Base-by-base conservation (phyloP, 305 asterid species). In the Fraxinus nigra region DNA sequence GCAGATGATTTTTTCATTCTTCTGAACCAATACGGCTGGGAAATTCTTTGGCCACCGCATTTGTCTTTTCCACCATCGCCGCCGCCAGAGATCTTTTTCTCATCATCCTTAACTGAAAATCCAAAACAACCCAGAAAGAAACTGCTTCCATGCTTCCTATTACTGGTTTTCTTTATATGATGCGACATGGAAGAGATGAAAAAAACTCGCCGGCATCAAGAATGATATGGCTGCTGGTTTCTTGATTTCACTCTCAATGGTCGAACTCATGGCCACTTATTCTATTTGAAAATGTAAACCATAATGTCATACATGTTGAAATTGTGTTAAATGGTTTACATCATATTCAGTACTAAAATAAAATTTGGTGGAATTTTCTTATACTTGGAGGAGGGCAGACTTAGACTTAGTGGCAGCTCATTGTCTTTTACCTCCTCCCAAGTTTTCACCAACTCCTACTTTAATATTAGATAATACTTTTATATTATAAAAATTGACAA, bases 81-180 rank as follows among this genome's bases (percentile, higher is more conserved):
- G 56, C 24, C 1, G 3, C 24, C 63, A 10, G 81, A 61, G 26
- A 83, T 78, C 46, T 56, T 34, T 65, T 77, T 77, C 34, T 56
- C 35, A 28, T 54, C 43, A 84, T 76, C 24, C 34, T 10, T 18
- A 51, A 11, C 30, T 40, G 82, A 43, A 56, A 76, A 72, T 78
- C 86, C 84, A 78, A 86, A 88, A 81, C 86, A 86, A 35, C 85
- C 80, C 35, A 72, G 67, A 35, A 88, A 81, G 38, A 61, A 79
- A 78, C 78, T 78, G 43, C 48, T 37, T 74, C 56, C 76, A 40
- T 80, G 75, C 77, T 77, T 81, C 43, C 79, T 81, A 24, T 34
- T 16, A 4, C 77, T 61, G 34, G 43, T 78, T 80, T 80, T 83
- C 77, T 28, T 78, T 77, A 76, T 78, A 13, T 78, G n/a, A 9